Conservation (phyloP, 2,329 filamentous ascomycete species). For the Penicillium crustosum region DNA sequence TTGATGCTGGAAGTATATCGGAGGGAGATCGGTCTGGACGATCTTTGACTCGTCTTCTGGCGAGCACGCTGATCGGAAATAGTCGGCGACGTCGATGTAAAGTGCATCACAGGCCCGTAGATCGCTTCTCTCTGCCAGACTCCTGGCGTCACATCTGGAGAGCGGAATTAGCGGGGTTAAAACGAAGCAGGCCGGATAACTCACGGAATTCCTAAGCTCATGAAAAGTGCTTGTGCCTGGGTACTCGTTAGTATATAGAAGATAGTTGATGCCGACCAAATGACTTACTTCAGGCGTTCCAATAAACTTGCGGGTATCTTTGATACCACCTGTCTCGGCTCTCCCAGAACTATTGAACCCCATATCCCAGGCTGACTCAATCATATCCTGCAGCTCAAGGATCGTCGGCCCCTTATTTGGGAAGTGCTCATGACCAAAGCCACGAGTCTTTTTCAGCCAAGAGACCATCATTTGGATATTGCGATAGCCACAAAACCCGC, state of each 20-base stretch:
- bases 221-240: conserved; percentile 76
- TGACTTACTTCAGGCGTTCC: conserved; percentile 76
- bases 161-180: conserved; percentile 10
- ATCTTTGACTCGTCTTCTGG: conserved; percentile 58
- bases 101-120: conserved; percentile 52
- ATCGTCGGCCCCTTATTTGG: conserved; percentile 67
- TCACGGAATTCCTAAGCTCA: conserved; percentile 65
- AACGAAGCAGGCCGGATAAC: conserved; percentile 23
- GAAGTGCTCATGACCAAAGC: conserved; percentile 62
- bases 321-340: conserved; percentile 81
- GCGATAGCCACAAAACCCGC: conserved; percentile 90
- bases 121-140: conserved; percentile 52
- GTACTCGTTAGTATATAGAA: conserved; percentile 10
- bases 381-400: conserved; percentile 78
- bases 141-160: conserved; percentile 59
- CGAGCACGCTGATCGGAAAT: conserved; percentile 63
- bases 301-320: conserved; percentile 90
- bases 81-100: conserved; percentile 70
- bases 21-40: conserved; percentile 69
- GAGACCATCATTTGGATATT: conserved; percentile 92
- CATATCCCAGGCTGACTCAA: conserved; percentile 84
- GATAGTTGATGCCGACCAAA: not conserved
- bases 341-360: conserved; percentile 75
- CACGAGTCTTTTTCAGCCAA: conserved; percentile 64
- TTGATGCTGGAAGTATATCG: conserved; percentile 86